Conservation (phyloP, 2,329 filamentous ascomycete genomes). For the Waltergamsia citrina region DNA sequence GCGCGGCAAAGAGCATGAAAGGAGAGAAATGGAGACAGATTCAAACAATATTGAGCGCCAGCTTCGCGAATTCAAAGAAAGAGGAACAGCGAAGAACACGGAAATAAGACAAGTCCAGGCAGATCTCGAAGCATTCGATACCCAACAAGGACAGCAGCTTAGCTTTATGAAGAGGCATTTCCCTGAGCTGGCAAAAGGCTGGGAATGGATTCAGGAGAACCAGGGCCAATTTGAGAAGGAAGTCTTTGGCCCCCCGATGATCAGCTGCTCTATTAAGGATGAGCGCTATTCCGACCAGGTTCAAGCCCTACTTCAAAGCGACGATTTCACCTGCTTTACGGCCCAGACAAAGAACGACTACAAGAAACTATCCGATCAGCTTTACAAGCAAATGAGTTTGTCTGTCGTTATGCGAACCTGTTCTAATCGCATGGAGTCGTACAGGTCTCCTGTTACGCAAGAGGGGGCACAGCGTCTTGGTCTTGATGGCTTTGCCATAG, state of each 20-base stretch:
- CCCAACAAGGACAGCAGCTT: slow-evolving; percentile 65
- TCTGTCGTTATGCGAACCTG: slow-evolving; percentile 64
- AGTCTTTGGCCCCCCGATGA: slow-evolving; percentile 71
- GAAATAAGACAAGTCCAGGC: slow-evolving; percentile 28
- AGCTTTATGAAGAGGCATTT: slow-evolving; percentile 52
- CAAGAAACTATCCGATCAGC: slow-evolving; percentile 55
- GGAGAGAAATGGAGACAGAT: slow-evolving; percentile 40
- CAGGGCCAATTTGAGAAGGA: slow-evolving; percentile 59
- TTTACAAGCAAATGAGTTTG: slow-evolving; percentile 55
- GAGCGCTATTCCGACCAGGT: slow-evolving; percentile 50
- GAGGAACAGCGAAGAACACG: slow-evolving; percentile 29
- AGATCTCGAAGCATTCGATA: slow-evolving; percentile 54
- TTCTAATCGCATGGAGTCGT: slow-evolving; percentile 40
- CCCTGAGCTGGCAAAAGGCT: slow-evolving; percentile 57
- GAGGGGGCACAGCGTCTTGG: slow-evolving; percentile 50
- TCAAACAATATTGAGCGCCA: slow-evolving; percentile 25
- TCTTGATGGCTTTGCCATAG: slow-evolving; percentile 71
- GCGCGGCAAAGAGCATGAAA: slow-evolving; percentile 50
- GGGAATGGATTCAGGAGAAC: slow-evolving; percentile 75
- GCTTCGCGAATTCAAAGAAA: slow-evolving; percentile 27
- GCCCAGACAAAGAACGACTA: slow-evolving; percentile 70
- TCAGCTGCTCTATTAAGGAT: slow-evolving; percentile 73
- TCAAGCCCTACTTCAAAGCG: slow-evolving; percentile 37
- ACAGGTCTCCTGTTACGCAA: slow-evolving; percentile 41
- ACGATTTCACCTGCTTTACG: slow-evolving; percentile 61